Base-by-base conservation (phyloP, 2,329 filamentous ascomycete genomes). In the Aspergillus pseudoglaucus region DNA sequence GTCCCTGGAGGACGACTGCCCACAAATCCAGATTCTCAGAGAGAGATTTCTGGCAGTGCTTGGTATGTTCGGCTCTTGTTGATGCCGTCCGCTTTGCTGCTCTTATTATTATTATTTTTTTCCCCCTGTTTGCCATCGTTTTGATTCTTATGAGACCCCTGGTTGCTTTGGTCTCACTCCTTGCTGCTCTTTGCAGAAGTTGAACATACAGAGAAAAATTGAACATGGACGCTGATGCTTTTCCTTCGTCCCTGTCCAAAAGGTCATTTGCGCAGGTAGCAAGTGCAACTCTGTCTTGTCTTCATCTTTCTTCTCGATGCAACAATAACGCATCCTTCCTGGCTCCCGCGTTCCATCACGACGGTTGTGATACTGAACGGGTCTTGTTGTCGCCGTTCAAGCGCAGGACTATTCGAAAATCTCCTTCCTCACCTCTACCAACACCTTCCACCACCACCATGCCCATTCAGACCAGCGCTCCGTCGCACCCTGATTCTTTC, bases 401-500 rank as follows among this genome's bases (percentile, higher is more conserved):
- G 55, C 62, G 62, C 50, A 56, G 60, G 50, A 57, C 59, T 43
- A 52, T 50, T 35, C 55, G 49, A 17, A 49, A 53, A 47, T 51
- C 55, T 44, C 10, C 25, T 30, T 30, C 25, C 4, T 1, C 10
- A 1, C 10, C 9, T 30, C 25, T 30, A 30, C 10, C 25, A 30
- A 30, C 25, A 30, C 10, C 10, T 4, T 30, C 39, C 27, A 46
- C 48, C 47, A 46, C 48, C 47, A 65, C 52, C 55, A 70, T 71
- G 67, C 66, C 68, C 52, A 63, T 69, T 53, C 67, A 68, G 60
- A 65, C 67, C 41, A 67, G 63, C 51, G 58, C 66, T 48, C 63
- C 67, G 60, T 65, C 66, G 54, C 57, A 68, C 42, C 61, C 66
- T 56, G 65, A 68, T 53, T 72, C 72, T 52, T 75, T 77, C 62